Base-by-base conservation (phyloP, 2,329 filamentous ascomycete species). In the Lecanosticta acicola region DNA sequence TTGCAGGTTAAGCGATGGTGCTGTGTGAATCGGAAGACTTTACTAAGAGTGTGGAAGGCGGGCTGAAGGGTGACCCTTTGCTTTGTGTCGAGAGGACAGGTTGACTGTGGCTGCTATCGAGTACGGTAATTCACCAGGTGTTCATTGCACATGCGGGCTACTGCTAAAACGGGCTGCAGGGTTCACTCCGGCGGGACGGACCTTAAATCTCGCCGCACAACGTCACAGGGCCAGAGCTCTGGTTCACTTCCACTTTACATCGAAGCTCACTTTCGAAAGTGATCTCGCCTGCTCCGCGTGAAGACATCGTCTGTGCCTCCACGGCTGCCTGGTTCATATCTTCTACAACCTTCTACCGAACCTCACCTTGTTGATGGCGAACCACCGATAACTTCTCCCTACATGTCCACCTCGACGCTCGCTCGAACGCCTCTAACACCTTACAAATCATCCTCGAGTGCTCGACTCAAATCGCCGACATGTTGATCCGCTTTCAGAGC, bases 401-500 rank as follows among this genome's bases (percentile, higher is more conserved):
- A 41, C 32, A 34, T 39, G 5, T 32, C 21, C 43, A 21, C 34
- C 42, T 38, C 42, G 21, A 32, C 34, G 24, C 17, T 19, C 24
- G 13, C n/a, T 11, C 39, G 4, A 18, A 29, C 36, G 41, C 29
- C 40, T 34, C 43, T 18, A 41, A 42, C 26, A 17, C 4, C 33
- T 29, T 21, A 42, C 19, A 33, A 19, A 7, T 19, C 36, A 21
- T 29, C 38, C 19, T 43, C 29, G 43, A 45, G 32, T 39, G 36
- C 42, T 20, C 37, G 46, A 45, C 42, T 20, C 37, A 47, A 45
- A 9, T 39, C 43, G 57, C 63, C 64, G 71, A 64, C 54, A 95
- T 95, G 81, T 77, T 95, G 62, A 75, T 96, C 46, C 81, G 90
- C 67, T 86, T 95, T 58, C 84, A 90, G 61, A 89, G 89, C 65